Base-by-base conservation (phyloP, 1,139 yeast species). In the Suhomyces ambrosiae region DNA sequence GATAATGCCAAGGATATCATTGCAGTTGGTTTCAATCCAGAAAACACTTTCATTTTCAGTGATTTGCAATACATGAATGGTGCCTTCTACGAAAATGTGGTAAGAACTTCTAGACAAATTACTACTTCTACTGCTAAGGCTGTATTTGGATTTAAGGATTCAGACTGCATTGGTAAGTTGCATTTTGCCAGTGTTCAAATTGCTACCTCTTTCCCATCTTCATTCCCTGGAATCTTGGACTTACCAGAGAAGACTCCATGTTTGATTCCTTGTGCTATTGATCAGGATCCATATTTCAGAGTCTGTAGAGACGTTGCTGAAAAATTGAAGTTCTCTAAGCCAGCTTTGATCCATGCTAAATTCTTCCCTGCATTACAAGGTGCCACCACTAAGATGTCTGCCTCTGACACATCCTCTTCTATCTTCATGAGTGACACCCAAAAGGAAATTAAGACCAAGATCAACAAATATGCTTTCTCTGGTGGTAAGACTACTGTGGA, bases 331-430 rank as follows among this genome's bases (percentile, higher is more conserved):
- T 94, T 77, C 61, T 71, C 90, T 48, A 94, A 94, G 65, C 98
- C 97, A 14, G 80, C 97, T 4, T 76, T 92, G 61, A 75, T 94
- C 50, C 97, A 92, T 63, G 84, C 98, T 42, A 86, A 87, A 65
- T 94, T 94, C 65, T 92, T 94, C 85, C 99, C 99, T 28, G 97
- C 98, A 33, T 75, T 94, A 53, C 97, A 92, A 71, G 99, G 99
- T 34, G 85, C 97, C 3, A 78, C 89, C 17, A 87, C 97, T 32
- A 94, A 94, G 68, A 94, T 94, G 99, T 85, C 95, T 42, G 97
- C 98, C 6, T 84, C 95, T 16, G 90, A 86, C 60, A 70, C 74
- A 39, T 75, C 76, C 40, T 85, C 87, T 33, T 88, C 95, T 10
- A 89, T 94, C 49, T 92, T 85, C 69, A 84, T 94, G 94, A 90